Evolutionary conservation across 2,329 filamentous ascomycete species (phyloP), one percentile per base, ranked within the genome.

Genomic region (Penicillium sp.): DNA sequence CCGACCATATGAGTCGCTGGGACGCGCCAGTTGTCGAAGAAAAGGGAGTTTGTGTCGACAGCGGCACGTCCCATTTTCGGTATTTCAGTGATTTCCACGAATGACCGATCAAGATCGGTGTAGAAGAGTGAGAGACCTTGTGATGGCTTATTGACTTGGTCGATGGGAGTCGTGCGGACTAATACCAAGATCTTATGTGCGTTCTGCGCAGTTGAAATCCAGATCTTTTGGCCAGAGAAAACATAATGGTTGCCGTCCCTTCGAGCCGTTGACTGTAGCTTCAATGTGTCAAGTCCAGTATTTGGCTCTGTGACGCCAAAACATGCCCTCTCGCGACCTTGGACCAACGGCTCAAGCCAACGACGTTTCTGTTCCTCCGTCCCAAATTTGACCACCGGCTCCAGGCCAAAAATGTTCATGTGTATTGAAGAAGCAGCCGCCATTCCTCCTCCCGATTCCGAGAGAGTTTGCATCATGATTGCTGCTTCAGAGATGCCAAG

Each of bases 351-450:
- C 4, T 63, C 58, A 0, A 81, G 65, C 69, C 75, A 79, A 1
- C 75, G 63, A 45, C 72, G 62, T 63, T 76, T 78, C 63, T 80
- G 79, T 66, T 79, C 76, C 15, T 76, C 73, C 0, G 69, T 78
- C 3, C 75, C 78, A 47, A 78, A 80, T 60, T 80, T 81, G 12
- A 76, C 74, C 0, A 81, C 78, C 0, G 79, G 79, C 49, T 78
- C 77, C 2, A 81, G 64, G 0, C 78, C 79, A 59, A 81, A 82
- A 34, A 82, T 80, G 55, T 82, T 81, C 77, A 81, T 81, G 54
- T 81, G 79, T 12, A 81, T 75, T 0, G 76, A 75, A 7, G 73
- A 77, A 1, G 76, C 75, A 5, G 72, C 79, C 0, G 76, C 75
- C 69, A 78, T 77, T 1, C 78, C 79, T 5, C 74, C 79, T 0